These are phyloP conservation scores for Sphaerulina musiva DNA, from an alignment of 2,329 filamentous ascomycete genomes.

Conservation along the genomic window DNA sequence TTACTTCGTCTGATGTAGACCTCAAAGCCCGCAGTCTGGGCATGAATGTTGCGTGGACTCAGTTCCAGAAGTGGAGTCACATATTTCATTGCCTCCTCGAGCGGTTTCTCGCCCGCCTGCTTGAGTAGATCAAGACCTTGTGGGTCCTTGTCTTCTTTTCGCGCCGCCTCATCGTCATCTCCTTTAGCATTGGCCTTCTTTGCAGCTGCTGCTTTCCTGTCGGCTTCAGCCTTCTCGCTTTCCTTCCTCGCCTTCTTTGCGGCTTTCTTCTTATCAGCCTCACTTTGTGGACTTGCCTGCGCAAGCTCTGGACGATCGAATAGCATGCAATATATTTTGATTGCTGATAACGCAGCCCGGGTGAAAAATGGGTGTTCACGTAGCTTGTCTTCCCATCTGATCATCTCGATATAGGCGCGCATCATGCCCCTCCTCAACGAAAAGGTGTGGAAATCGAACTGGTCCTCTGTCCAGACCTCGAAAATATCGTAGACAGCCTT, in stretches of 20 bases:
- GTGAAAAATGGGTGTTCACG: constrained; percentile 91
- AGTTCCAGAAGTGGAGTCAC: constrained; percentile 73
- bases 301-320: constrained; percentile 64
- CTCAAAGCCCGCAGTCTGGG: constrained; percentile 81
- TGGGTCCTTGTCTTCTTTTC: constrained; percentile 89
- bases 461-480: constrained; percentile 95
- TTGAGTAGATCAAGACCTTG: constrained; percentile 63
- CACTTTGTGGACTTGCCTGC: constrained; percentile 72
- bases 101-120: constrained; percentile 64
- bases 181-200: constrained; percentile 49
- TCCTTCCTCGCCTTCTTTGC: constrained; percentile 69
- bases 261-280: constrained; percentile 70
- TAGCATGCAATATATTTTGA: constrained; percentile 72
- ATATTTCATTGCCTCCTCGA: constrained; percentile 84
- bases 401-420: constrained; percentile 89
- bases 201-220: constrained; percentile 53
- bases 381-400: constrained; percentile 88
- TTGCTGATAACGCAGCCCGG: constrained; percentile 71
- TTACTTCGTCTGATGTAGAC: constrained; percentile 78
- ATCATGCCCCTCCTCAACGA: constrained; percentile 96
- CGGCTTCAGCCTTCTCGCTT: constrained; percentile 72
- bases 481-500: constrained; percentile 86
- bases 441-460: constrained; percentile 98
- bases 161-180: constrained; percentile 49
- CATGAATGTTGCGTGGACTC: constrained; percentile 72